phyloP scores from a whole-genome alignment of 257 asterid species.

The Primulina tabacum region DNA sequence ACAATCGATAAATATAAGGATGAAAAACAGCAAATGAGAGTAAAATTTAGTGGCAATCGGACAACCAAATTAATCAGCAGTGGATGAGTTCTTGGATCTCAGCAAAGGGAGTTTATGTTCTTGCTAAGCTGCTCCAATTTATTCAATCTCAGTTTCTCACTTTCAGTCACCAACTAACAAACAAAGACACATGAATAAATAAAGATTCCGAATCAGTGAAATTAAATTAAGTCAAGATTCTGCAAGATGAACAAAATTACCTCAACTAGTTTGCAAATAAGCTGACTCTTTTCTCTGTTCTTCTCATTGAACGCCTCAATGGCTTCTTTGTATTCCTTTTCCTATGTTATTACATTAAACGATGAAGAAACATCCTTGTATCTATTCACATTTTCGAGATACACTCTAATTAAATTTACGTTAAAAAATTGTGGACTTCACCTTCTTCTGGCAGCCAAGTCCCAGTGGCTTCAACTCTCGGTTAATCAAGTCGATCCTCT shows the following conservation, averaged over 20 bases:
- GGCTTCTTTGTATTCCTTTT: constrained; percentile 80
- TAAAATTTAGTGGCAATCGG: neutral
- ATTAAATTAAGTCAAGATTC: neutral
- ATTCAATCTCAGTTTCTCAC: constrained; percentile 81
- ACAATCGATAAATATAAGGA: constrained; percentile 14
- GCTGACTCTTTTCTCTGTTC: constrained; percentile 78
- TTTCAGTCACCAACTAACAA: constrained; percentile 69
- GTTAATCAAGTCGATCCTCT: constrained; percentile 58
- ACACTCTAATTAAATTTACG: neutral
- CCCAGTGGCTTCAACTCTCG: constrained; percentile 69
- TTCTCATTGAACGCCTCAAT: constrained; percentile 71
- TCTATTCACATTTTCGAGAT: neutral
- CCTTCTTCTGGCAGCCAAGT: constrained; percentile 75
- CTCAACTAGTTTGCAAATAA: constrained; percentile 72
- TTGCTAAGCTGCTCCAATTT: constrained; percentile 85
- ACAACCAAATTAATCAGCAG: neutral
- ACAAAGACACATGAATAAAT: neutral
- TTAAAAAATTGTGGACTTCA: constrained; percentile 13
- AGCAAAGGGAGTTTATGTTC: constrained; percentile 56
- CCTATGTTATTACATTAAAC: constrained; percentile 35
- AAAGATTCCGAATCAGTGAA: neutral
- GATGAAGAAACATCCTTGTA: neutral
- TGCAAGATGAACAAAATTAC: constrained; percentile 27
- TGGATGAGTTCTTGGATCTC: constrained; percentile 16
- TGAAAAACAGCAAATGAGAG: constrained; percentile 14